Conservation (phyloP, 768 basidiomycete genomes). For the Lentinula sp. region DNA sequence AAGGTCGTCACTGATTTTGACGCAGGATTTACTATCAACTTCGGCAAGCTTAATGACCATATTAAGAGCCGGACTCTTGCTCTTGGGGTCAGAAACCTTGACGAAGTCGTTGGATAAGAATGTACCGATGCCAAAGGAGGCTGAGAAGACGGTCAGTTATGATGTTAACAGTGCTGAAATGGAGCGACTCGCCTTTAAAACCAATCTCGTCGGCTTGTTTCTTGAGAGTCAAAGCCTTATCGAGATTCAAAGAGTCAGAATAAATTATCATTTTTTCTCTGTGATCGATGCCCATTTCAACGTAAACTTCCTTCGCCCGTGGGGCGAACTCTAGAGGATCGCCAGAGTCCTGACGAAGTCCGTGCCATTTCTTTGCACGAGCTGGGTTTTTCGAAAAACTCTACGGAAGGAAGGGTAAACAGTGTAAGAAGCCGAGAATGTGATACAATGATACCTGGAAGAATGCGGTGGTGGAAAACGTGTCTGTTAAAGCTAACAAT, state of each 20-base stretch:
- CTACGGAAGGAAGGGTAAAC: conserved; percentile 23
- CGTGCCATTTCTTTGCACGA: conserved; percentile 68
- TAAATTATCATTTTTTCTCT: conserved; percentile 69
- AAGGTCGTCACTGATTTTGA: conserved; percentile 92
- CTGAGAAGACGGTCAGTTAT: conserved; percentile 31
- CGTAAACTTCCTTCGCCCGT: conserved; percentile 66
- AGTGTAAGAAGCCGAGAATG: not conserved
- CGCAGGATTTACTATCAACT: conserved; percentile 68
- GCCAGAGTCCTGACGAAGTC: conserved; percentile 91
- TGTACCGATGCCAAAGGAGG: conserved; percentile 92
- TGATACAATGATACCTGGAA: conserved; percentile 60
- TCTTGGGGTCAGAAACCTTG: conserved; percentile 31
- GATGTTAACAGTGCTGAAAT: too few species aligned
- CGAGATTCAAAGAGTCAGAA: conserved; percentile 74
- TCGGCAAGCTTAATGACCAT: conserved; percentile 91
- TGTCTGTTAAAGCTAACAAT: conserved; percentile 87
- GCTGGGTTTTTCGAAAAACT: conserved; percentile 52
- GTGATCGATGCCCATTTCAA: conserved; percentile 61
- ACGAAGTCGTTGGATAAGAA: conserved; percentile 86
- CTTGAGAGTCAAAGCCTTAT: conserved; percentile 65
- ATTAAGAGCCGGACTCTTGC: conserved; percentile 78
- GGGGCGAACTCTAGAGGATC: conserved; percentile 80
- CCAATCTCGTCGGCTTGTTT: conserved; percentile 70
- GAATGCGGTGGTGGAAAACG: conserved; percentile 85
- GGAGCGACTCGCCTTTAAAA: conserved; percentile 40